These are phyloP conservation scores for Zancudomyces culisetae DNA, from an alignment of 371 early-diverging fungal genomes.

Conservation along the genomic window DNA sequence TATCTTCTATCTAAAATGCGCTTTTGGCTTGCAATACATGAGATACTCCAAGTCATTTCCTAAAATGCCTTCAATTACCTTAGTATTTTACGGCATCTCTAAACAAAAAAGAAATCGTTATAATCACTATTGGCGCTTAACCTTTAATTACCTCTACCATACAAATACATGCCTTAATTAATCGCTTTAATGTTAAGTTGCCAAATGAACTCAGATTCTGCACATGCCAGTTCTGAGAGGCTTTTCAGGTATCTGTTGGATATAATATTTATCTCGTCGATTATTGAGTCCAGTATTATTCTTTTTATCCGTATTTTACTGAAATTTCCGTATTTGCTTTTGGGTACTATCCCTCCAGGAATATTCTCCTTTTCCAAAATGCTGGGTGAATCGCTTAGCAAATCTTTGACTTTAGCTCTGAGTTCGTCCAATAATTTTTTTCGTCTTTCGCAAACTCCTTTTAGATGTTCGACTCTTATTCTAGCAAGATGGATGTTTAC, in stretches of 20 bases:
- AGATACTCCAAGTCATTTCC: too few relatives aligned
- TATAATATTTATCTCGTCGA: slow-evolving; percentile 13
- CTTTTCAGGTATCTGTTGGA: slow-evolving; percentile 10
- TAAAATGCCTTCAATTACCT: too few relatives aligned
- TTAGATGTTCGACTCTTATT: not conserved
- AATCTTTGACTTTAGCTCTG: not conserved
- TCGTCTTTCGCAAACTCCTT: not conserved
- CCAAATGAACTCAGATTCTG: slow-evolving; percentile 5
- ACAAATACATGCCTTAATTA: too few relatives aligned
- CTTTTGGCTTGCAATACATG: too few relatives aligned
- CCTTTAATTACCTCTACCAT: too few relatives aligned
- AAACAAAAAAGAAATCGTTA: too few relatives aligned
- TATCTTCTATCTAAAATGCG: too few relatives aligned
- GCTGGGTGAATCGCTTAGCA: not conserved
- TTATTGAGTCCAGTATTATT: slow-evolving; percentile 6
- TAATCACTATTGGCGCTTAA: too few relatives aligned
- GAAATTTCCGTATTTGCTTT: not conserved
- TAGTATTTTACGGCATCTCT: too few relatives aligned
- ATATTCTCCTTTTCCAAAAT: not conserved
- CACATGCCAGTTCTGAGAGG: slow-evolving; percentile 8
- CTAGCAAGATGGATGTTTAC: not conserved
- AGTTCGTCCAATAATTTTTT: not conserved
- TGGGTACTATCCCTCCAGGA: not conserved
- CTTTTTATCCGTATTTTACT: not conserved
- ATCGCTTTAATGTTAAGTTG: too few relatives aligned